Evolutionary conservation across 2,329 filamentous ascomycete species (phyloP).

Genomic region (Nemania sp.): DNA sequence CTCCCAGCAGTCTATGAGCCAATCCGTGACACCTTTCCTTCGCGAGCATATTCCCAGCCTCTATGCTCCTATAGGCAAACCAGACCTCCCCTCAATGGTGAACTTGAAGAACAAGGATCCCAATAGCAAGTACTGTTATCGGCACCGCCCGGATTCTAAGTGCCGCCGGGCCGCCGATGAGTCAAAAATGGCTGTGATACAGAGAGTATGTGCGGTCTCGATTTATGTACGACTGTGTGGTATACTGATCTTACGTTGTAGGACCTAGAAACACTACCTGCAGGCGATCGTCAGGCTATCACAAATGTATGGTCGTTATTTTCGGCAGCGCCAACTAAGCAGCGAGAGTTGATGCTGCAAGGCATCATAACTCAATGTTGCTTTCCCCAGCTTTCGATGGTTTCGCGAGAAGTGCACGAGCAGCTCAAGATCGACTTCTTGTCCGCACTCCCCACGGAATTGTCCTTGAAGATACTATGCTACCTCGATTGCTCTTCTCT

Average conservation of each 20-base stretch:
- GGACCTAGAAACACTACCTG: constrained; percentile 80
- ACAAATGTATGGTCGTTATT: constrained; percentile 98
- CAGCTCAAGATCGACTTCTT: constrained; percentile 98
- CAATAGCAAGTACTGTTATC: constrained; percentile 94
- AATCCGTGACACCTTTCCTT: constrained; percentile 85
- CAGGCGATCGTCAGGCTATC: constrained; percentile 90
- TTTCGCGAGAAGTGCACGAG: constrained; percentile 87
- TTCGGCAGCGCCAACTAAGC: constrained; percentile 90
- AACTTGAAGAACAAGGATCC: constrained; percentile 53
- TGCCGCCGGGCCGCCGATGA: constrained; percentile 92
- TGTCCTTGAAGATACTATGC: constrained; percentile 90
- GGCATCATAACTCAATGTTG: constrained; percentile 96
- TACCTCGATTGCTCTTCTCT: constrained; percentile 92
- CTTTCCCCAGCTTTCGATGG: constrained; percentile 92
- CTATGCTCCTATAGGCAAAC: constrained; percentile 77
- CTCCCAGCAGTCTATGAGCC: constrained; percentile 68
- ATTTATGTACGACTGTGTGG: not conserved
- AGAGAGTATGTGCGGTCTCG: constrained; percentile 63
- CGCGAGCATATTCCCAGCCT: constrained; percentile 86
- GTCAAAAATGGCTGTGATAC: constrained; percentile 92
- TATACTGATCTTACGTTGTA: constrained; percentile 39
- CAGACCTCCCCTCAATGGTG: constrained; percentile 47
- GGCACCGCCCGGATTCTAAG: constrained; percentile 90
- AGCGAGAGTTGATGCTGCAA: constrained; percentile 93
- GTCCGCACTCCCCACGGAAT: constrained; percentile 81